Conservation (phyloP, 805 yeast species). For the Cyberlindnera samutprakarnensis region DNA sequence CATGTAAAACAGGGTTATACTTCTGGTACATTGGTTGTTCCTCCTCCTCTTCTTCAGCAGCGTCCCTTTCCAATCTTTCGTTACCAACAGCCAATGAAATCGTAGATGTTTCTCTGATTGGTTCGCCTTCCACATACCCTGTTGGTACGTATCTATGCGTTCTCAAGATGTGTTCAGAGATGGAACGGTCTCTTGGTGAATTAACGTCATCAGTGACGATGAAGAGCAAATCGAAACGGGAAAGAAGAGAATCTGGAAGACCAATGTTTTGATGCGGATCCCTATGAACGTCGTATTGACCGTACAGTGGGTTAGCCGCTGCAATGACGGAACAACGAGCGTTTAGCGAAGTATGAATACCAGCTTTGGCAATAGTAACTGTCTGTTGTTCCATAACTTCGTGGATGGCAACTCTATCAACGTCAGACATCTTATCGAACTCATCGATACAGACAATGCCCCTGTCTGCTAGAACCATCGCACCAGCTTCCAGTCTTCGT, state of each 20-base stretch:
- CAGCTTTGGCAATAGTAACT: constrained; percentile 96
- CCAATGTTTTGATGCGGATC: constrained; percentile 97
- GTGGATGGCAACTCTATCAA: constrained; percentile 95
- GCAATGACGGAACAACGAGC: constrained; percentile 97
- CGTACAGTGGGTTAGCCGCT: constrained; percentile 96
- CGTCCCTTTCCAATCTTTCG: constrained; percentile 40
- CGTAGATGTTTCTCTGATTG: constrained; percentile 69
- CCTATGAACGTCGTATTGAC: constrained; percentile 92
- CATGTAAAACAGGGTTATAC: constrained; percentile 73
- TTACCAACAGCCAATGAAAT: constrained; percentile 80
- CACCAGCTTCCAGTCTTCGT: constrained; percentile 95
- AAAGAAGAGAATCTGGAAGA: constrained; percentile 88
- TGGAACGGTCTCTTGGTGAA: constrained; percentile 73
- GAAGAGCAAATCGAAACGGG: constrained; percentile 93
- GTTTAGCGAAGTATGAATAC: constrained; percentile 91
- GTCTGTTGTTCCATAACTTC: constrained; percentile 99
- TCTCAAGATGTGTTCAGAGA: constrained; percentile 90
- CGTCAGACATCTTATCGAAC: constrained; percentile 96
- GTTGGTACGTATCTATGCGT: constrained; percentile 88
- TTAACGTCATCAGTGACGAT: constrained; percentile 94
- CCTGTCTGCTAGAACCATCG: constrained; percentile 96
- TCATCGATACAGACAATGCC: constrained; percentile 98
- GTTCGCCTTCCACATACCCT: constrained; percentile 89
- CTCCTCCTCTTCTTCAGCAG: constrained; percentile 32
- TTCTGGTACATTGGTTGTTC: constrained; percentile 62